Evolutionary conservation across 306 rosid species (phyloP), one percentile per base, ranked within the genome.

Genomic region (Elaeagnus macrophylla): DNA sequence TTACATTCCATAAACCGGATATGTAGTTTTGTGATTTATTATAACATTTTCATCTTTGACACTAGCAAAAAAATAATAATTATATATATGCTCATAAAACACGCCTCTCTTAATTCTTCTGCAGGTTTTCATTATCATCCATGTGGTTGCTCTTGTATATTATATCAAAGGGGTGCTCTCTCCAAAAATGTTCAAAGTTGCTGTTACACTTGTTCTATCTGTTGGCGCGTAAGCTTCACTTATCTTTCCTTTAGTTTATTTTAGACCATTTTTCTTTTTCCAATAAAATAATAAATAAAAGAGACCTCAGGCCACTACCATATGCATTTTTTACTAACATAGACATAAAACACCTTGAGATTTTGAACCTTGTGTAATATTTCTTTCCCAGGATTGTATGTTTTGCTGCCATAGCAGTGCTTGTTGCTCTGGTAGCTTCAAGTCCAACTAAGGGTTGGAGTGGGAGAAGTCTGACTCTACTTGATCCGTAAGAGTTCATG

Each of bases 391-490:
- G 99, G 85, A 81, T 88, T 35, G 77, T 80, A 16, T 75, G 95
- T 59, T 65, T 60, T 66, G 94, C 89, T 53, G 73, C 68, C 65
- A 41, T 87, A 54, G 95, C 88, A n/a, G 79, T 93, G 62, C 89
- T 93, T 10, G 60, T 93, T 37, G 99, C 96, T 64, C 40, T 87
- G 70, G 99, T 93, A 50, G 96, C 99, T 58, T 87, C 99, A 61
- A 93, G 99, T 75, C 99, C 99, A 38, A 93, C 99, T 12, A 84
- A 40, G 79, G 99, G 99, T 62, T 93, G 99, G 99, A 93, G 99
- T 79, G 99, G 99, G 48, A 76, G 99, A 65, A 93, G 99, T 75
- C 81, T 93, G 64, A 93, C 96, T 75, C 84, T 93, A 19, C 80
- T 93, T 63, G 96, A 93, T 61, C 99, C 99, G 99, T 93, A 61